phyloP scores from a whole-genome alignment of 176 grass and related monocot genomes.

The Bonia amplexicaulis region DNA sequence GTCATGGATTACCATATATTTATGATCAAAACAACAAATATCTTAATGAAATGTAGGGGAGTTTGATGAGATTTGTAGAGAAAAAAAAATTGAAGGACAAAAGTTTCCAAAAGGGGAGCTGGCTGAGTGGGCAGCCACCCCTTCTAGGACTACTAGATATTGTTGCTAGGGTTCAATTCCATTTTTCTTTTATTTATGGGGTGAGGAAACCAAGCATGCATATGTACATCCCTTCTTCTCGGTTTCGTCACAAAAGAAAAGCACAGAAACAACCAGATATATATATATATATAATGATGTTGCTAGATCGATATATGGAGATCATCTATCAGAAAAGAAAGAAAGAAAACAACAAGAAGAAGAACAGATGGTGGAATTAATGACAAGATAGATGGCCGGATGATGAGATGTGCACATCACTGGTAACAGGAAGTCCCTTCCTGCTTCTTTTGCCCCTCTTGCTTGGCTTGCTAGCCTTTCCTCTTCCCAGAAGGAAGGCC shows the following conservation, averaged over 20 bases:
- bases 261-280: background rate
- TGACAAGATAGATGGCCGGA: conserved; percentile 29
- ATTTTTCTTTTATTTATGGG: background rate
- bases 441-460: conserved; percentile 24
- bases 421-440: background rate
- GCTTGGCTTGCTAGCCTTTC: conserved; percentile 21
- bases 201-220: conserved; percentile 1
- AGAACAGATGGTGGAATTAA: background rate
- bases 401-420: conserved; percentile 29
- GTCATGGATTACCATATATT: background rate
- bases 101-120: background rate
- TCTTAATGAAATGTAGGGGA: background rate
- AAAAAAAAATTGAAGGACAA: background rate
- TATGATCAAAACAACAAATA: background rate
- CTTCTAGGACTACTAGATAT: background rate
- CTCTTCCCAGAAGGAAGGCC: background rate
- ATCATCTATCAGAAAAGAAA: background rate
- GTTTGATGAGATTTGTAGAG: background rate
- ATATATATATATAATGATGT: background rate
- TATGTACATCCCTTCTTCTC: background rate
- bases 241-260: background rate
- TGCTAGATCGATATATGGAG: background rate
- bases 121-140: background rate
- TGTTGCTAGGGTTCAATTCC: background rate
- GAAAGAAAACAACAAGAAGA: background rate